phyloP scores from a whole-genome alignment of 2,329 filamentous ascomycete species.

The Domatiomyces globalis region DNA sequence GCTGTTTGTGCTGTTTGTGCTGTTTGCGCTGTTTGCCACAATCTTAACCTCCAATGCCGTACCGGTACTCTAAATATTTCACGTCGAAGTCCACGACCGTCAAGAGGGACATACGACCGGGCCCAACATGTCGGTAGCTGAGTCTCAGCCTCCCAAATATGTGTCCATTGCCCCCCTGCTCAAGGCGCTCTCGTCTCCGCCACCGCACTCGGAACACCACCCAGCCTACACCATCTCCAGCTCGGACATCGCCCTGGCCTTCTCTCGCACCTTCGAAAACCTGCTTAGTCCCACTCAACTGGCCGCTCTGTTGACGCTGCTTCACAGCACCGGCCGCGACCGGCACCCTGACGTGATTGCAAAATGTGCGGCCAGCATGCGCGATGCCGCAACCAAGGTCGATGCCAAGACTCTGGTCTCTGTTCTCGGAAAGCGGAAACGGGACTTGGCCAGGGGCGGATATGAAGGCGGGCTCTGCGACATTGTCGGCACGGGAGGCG shows the following conservation, averaged over 20 bases:
- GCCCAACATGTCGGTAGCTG: not conserved
- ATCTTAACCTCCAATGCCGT: no score
- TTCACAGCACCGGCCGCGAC: conserved; percentile 84
- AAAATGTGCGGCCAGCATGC: conserved; percentile 72
- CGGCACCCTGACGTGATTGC: conserved; percentile 72
- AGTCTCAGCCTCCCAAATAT: conserved; percentile 3
- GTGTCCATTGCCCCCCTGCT: conserved; percentile 37
- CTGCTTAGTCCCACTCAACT: conserved; percentile 77
- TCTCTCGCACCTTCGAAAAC: conserved; percentile 84
- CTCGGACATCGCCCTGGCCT: conserved; percentile 73
- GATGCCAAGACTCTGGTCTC: conserved; percentile 48
- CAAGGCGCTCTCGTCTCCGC: conserved; percentile 31
- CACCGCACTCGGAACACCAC: conserved; percentile 25
- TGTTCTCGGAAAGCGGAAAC: conserved; percentile 37
- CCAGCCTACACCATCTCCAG: conserved; percentile 41
- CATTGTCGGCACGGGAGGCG: conserved; percentile 93
- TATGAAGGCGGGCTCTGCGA: conserved; percentile 82
- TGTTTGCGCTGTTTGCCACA: not conserved
- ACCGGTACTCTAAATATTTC: no score
- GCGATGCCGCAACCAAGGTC: conserved; percentile 59
- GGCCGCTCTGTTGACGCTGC: conserved; percentile 70
- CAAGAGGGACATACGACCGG: not conserved
- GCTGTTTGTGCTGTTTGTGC: not conserved
- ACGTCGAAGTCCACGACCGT: no score
- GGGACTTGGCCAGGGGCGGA: conserved; percentile 48